These are phyloP conservation scores for Pichia manshurica DNA, from an alignment of 805 yeast genomes.

Conservation along the genomic window DNA sequence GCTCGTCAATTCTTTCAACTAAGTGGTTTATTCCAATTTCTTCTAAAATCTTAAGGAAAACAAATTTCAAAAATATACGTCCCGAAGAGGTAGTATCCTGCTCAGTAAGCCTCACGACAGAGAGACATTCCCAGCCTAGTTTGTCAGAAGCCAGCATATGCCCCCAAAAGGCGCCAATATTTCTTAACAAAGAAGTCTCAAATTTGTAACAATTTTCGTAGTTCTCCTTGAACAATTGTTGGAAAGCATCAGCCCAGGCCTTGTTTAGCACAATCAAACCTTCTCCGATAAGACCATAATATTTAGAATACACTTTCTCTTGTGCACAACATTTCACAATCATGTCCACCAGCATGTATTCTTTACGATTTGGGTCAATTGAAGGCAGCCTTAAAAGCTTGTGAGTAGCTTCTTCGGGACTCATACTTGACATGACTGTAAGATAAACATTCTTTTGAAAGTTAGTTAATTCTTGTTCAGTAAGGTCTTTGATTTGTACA, in stretches of 20 bases:
- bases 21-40: constrained; percentile 62
- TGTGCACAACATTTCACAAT: constrained; percentile 76
- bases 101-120: constrained; percentile 56
- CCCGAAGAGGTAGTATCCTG: constrained; percentile 70
- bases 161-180: constrained; percentile 82
- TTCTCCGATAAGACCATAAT: constrained; percentile 72
- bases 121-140: constrained; percentile 57
- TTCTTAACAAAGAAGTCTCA: constrained; percentile 70
- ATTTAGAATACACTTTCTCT: constrained; percentile 80
- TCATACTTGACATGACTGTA: constrained; percentile 82
- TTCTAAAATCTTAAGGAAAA: constrained; percentile 72
- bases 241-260: constrained; percentile 55
- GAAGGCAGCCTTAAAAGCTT: constrained; percentile 54
- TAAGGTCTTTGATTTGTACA: constrained; percentile 53
- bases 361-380: constrained; percentile 36
- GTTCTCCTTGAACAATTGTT: constrained; percentile 45
- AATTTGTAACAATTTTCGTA: constrained; percentile 57
- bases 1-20: constrained; percentile 45
- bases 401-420: constrained; percentile 90
- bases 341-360: constrained; percentile 60
- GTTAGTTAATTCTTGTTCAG: constrained; percentile 56
- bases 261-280: constrained; percentile 47
- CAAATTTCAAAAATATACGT: constrained; percentile 73
- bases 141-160: constrained; percentile 69
- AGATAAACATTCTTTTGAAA: constrained; percentile 75